Evolutionary conservation across 2,329 filamentous ascomycete genomes (phyloP), one percentile per base, ranked within the genome.

Genomic region (Alternaria incomplexa): DNA sequence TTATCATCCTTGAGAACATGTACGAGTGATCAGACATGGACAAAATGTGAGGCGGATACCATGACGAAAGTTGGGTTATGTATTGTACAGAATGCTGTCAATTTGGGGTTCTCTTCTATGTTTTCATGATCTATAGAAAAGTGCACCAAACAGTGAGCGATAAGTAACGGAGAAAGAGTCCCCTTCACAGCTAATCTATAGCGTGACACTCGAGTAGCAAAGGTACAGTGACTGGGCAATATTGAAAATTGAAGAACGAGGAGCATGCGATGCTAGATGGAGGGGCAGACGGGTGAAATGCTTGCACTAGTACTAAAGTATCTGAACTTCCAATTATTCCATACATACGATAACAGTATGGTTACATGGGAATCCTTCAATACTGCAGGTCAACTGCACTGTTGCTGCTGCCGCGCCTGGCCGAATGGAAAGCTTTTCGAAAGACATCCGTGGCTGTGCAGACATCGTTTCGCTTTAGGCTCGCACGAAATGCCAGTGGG

Each of bases 401-500:
- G 28, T 7, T 25, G 28, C 20, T 52, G 20, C 48, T 22, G 20
- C 30, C 1, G 28, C 36, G 36, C 9, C 36, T 40, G 36, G 28
- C 48, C 48, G 12, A 30, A 23, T 40, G 15, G 30, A 40, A 36
- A 23, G 28, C 28, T 15, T 8, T 36, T 28, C 8, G 25, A 12
- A 12, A 50, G 25, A 26, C 26, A 30, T 30, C 28, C 15, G n/a
- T 28, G 17, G 26, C 25, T 17, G 25, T 17, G 43, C 47, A 20
- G 47, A 50, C 17, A 13, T 32, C 10, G 11, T 43, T 17, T 25
- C n/a, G 6, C 17, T 44, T 26, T n/a, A 63, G 12, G 56, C 17
- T n/a, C 36, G 51, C 4, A 60, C 56, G 22, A 70, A 70, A 1
- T 61, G 52, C 67, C 67, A 70, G 30, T 66, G 26, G 7, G 56